These are phyloP conservation scores for Euphorbia celastroides DNA, from an alignment of 441 rosid genomes.

Conservation along the genomic window DNA sequence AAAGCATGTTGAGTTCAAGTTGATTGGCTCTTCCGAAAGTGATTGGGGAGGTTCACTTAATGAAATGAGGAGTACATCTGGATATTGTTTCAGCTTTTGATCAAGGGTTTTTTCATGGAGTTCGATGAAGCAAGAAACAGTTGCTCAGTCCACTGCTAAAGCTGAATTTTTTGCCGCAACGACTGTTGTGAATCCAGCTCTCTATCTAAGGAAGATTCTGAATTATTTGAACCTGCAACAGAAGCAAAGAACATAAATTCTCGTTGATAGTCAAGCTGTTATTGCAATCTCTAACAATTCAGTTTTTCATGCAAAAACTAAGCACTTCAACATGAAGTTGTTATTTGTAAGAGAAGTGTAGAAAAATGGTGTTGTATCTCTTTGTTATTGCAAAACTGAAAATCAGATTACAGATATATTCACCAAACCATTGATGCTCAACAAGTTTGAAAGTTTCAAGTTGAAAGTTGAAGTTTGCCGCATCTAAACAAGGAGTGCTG, in stretches of 20 bases:
- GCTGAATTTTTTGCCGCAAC: background rate
- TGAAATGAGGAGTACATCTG: background rate
- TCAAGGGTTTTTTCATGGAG: background rate
- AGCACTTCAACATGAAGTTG: background rate
- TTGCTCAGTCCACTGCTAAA: background rate
- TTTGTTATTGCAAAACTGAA: background rate
- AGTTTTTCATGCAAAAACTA: background rate
- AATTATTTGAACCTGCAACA: background rate
- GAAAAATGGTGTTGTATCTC: background rate
- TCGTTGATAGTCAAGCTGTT: background rate
- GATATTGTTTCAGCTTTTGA: background rate
- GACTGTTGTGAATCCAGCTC: background rate
- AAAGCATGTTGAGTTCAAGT: background rate
- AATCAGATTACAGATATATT: no score
- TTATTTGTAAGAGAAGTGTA: background rate
- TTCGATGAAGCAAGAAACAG: background rate
- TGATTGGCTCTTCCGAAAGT: background rate
- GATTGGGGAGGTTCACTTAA: background rate
- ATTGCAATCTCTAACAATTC: background rate
- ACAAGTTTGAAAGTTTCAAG: background rate
- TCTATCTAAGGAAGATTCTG: background rate
- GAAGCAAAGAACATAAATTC: background rate
- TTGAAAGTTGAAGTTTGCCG: background rate
- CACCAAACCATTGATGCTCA: background rate
- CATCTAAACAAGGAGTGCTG: background rate